Percentiles rank a stretch among this genome's conserved stretches.
Evolutionary conservation across 2,329 filamentous ascomycete species (phyloP).

Genomic region (Trichoderma afroharzianum): DNA sequence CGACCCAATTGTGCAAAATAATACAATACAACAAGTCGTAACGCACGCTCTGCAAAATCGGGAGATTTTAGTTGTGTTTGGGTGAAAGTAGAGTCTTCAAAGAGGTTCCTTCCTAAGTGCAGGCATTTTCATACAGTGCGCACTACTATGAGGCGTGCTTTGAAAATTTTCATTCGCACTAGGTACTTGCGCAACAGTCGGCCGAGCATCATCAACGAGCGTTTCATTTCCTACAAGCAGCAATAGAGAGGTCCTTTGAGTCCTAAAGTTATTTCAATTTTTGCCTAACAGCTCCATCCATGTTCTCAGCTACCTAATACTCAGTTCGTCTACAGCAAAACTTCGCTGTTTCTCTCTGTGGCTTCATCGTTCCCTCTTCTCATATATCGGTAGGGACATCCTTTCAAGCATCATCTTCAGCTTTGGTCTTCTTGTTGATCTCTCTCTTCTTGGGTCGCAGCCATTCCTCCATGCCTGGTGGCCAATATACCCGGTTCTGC

Average conservation of each 20-base stretch:
- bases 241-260: neutral
- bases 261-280: neutral
- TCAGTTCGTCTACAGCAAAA: neutral
- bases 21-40: neutral
- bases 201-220: neutral
- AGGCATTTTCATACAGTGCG: neutral
- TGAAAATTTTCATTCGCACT: neutral
- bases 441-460: slow-evolving; percentile 74
- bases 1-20: neutral
- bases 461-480: slow-evolving; percentile 86
- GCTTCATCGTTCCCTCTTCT: neutral
- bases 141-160: too few relatives aligned
- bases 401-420: neutral
- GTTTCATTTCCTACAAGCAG: neutral
- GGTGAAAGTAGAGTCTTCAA: neutral
- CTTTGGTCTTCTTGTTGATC: slow-evolving; percentile 37
- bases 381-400: neutral
- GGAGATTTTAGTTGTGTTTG: neutral
- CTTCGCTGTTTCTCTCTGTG: neutral
- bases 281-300: neutral
- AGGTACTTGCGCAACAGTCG: neutral
- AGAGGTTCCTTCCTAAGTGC: neutral
- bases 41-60: neutral
- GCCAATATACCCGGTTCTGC: slow-evolving; percentile 84
- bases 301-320: neutral